These are phyloP conservation scores for Fusarium succisae DNA, from an alignment of 2,329 filamentous ascomycete species.

Conservation along the genomic window DNA sequence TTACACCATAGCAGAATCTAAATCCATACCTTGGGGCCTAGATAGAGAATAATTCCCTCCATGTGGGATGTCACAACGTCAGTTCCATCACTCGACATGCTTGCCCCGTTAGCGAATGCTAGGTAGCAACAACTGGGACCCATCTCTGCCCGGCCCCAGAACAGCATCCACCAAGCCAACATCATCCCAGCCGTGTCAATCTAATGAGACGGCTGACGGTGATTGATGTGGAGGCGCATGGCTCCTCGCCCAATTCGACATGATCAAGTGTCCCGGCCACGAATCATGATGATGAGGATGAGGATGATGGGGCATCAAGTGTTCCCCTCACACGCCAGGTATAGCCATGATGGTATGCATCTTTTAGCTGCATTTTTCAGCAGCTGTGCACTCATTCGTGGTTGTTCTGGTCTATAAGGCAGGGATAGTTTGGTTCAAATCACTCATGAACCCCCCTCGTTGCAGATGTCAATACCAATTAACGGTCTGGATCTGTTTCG, in stretches of 20 bases:
- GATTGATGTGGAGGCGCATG: slow-evolving; percentile 23
- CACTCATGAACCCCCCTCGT: slow-evolving; percentile 1
- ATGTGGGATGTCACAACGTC: slow-evolving; percentile 34
- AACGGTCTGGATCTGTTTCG: neutral
- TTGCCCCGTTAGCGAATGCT: slow-evolving; percentile 33
- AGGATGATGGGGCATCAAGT: slow-evolving; percentile 10
- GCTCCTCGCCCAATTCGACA: slow-evolving; percentile 13
- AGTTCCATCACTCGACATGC: slow-evolving; percentile 32
- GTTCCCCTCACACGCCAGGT: slow-evolving; percentile 11
- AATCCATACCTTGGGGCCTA: neutral
- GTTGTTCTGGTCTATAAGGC: slow-evolving; percentile 1
- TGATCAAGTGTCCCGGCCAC: neutral
- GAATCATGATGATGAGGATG: slow-evolving; percentile 16
- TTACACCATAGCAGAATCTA: neutral
- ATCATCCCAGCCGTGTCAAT: slow-evolving; percentile 7
- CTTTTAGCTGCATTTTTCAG: slow-evolving; percentile 32
- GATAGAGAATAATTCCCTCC: neutral
- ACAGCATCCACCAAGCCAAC: slow-evolving; percentile 28
- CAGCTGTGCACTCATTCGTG: slow-evolving; percentile 4
- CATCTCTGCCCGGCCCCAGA: slow-evolving; percentile 25
- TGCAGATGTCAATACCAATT: slow-evolving; percentile 1
- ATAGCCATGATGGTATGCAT: slow-evolving; percentile 36
- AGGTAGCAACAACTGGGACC: slow-evolving; percentile 20
- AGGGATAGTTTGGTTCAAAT: slow-evolving; percentile 11
- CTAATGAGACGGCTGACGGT: slow-evolving; percentile 10